Base-by-base conservation (phyloP, 176 grass and related monocot genomes). In the Calamus simplicifolius region DNA sequence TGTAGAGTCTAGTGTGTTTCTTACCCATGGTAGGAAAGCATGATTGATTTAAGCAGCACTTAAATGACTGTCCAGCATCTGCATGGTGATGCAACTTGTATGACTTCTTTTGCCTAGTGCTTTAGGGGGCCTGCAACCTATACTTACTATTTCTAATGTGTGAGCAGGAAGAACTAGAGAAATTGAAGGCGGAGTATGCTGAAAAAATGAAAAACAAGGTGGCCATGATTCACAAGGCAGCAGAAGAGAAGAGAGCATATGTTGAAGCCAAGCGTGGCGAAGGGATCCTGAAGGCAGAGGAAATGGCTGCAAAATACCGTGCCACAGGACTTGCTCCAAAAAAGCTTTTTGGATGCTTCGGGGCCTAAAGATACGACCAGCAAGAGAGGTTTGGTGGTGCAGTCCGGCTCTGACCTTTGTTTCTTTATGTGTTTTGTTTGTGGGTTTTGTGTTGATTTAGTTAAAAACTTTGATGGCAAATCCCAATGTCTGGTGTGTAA, bases 151-250 rank as follows among this genome's bases (percentile, higher is more conserved):
- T 23, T 57, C 16, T 57, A 59, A 27, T 38, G 59, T 30, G 31
- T 18, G 12, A 77, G 26, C 85, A 98, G 94, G 94, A 98, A 73
- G 69, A 85, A 64, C 60, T 98, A 49, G 94, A 93, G 56, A 98
- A 98, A 70, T 78, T 81, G 77, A 98, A 93, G 66, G 94, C 88
- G 5, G 94, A 89, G 63, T 93, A 89, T 4, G 94, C 88, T 0
- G 94, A 93, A 71, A 89, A 83, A 64, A 89, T 98, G 84, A 92
- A 93, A 74, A 98, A 98, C 73, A 89, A 98, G 43, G 59, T 70
- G 12, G 72, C 94, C 12, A 57, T 81, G 27, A 60, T 93, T 63
- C 94, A 93, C 70, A 98, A 89, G 73, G 76, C 78, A 59, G 88
- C 88, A 0, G 94, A 93, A 57, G 94, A 98, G 79, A 98, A 98